Evolutionary conservation across 2,329 filamentous ascomycete genomes (phyloP), one percentile per base, ranked within the genome.

Genomic region (Chaetothyriales sp.): DNA sequence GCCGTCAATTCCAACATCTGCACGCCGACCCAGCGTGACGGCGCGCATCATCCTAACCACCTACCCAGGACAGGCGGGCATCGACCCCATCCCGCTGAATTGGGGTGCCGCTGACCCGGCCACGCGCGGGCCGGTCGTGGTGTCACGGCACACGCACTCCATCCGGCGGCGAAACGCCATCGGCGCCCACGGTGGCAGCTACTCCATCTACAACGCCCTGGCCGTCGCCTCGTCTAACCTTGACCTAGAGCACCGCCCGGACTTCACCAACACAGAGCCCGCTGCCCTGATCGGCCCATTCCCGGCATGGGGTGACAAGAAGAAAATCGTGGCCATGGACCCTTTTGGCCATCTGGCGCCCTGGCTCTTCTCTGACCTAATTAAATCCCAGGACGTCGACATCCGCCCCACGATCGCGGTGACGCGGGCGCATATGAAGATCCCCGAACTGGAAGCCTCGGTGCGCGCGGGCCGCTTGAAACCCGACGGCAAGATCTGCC

Each of bases 311-410:
- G 79, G 78, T 22, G 86, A 94, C 65, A 80, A 78, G 63, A 88
- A 87, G 68, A 97, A 95, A 74, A 97, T 98, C 57, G 90, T 97
- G 13, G 87, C 90, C 18, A 95, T 98, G 88, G 92, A 97, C 65
- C 90, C 90, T 0, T 86, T 85, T 67, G 90, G 92, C 5, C 92
- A 97, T 70, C 73, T 95, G 54, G 79, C 84, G 7, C 86, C 87
- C 7, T 89, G 84, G 83, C 70, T 94, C 43, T 94, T 84, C 72
- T 85, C 85, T 58, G 81, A 90, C 56, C 76, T 80, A 46, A 89
- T 92, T 62, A 76, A 85, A 47, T 81, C 83, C 48, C 81, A 95
- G 45, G 80, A 87, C 60, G 78, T 94, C 37, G 87, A 95, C 65
- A 86, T 94, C 58, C 78, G 89, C 43, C 89, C 89, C 4, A 94